Percentiles rank a stretch among this genome's conserved stretches.
Evolutionary conservation across 2,329 filamentous ascomycete species (phyloP).

Genomic region (Aspergillus viridinutans): DNA sequence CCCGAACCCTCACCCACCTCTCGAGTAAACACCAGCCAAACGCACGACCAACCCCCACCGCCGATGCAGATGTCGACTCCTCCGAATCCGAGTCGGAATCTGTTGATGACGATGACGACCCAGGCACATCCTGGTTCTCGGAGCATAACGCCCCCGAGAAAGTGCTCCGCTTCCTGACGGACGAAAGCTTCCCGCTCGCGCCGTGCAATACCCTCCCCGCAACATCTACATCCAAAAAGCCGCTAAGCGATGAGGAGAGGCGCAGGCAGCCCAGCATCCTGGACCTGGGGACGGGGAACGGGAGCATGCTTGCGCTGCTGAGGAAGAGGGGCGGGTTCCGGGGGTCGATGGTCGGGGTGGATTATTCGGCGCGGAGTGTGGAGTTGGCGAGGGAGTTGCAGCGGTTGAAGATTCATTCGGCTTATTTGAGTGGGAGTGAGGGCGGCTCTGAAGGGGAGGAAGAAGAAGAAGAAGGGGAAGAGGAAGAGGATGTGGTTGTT

Average conservation of each 20-base stretch:
- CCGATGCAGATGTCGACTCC: constrained; percentile 54
- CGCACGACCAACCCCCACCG: constrained; percentile 23
- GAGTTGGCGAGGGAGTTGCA: constrained; percentile 66
- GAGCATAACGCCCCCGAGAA: constrained; percentile 84
- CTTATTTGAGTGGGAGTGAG: constrained; percentile 29
- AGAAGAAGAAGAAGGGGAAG: constrained; percentile 55
- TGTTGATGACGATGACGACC: constrained; percentile 65
- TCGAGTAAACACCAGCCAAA: constrained; percentile 22
- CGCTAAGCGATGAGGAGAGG: constrained; percentile 3
- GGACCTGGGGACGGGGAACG: constrained; percentile 92
- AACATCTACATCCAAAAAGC: neutral
- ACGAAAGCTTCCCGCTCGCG: constrained; percentile 43
- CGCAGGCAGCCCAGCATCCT: constrained; percentile 51
- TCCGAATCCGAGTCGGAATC: constrained; percentile 53
- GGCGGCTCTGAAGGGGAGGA: constrained; percentile 34
- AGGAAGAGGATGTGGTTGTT: constrained; percentile 25
- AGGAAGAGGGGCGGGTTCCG: constrained; percentile 60
- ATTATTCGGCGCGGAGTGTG: constrained; percentile 76
- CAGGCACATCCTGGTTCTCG: constrained; percentile 93
- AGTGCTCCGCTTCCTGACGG: constrained; percentile 64
- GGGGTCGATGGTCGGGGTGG: constrained; percentile 75
- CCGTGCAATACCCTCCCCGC: constrained; percentile 31
- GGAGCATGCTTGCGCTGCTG: constrained; percentile 81
- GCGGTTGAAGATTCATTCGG: constrained; percentile 28
- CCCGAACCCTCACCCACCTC: constrained; percentile 39